Base-by-base conservation (phyloP, 108 stramenopile species). In the Thalassiosira profunda region DNA sequence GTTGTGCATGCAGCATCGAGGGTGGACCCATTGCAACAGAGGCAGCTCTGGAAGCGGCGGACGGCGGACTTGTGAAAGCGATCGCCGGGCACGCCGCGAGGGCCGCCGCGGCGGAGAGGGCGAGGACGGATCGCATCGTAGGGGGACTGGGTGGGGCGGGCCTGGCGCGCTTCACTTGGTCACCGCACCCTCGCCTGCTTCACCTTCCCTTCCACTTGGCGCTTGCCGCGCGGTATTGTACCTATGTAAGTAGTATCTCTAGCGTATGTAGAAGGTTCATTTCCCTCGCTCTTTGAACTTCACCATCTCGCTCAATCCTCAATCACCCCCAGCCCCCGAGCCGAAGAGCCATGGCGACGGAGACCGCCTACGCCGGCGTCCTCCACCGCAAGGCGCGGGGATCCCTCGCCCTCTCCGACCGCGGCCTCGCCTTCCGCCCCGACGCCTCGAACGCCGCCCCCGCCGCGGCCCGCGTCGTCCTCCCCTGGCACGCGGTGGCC, bases 401-500 rank as follows among this genome's bases (percentile, higher is more conserved):
- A 1, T 71, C 70, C n/a, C 41, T 89, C 6, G 17, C 55, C 10
- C 46, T 89, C 24, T 51, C 43, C 14, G 70, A 68, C 5, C 46
- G 41, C 9, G 37, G 36, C 29, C 30, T 89, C 10, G 49, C 31
- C 0, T 86, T 84, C 45, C 71, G 60, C 17, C 41, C 78, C 21
- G 35, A 44, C 14, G 49, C 0, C 11, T 24, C 3, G 23, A 36
- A 7, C 38, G 28, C 3, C 17, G 25, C 6, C 34, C 52, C 34
- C 30, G 48, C 40, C 23, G 31, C 18, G 20, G 14, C 33, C 45
- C n/a, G 20, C 12, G n/a, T 34, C 56, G 46, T 51, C 44, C 20
- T 38, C 79, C 60, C 86, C 12, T 94, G 93, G 93, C 70, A 58
- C 35, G 45, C 63, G 20, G 55, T 92, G 18, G 15, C 62, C 54